phyloP scores from a whole-genome alignment of 306 rosid genomes.

The Cucurbita ficifolia region DNA sequence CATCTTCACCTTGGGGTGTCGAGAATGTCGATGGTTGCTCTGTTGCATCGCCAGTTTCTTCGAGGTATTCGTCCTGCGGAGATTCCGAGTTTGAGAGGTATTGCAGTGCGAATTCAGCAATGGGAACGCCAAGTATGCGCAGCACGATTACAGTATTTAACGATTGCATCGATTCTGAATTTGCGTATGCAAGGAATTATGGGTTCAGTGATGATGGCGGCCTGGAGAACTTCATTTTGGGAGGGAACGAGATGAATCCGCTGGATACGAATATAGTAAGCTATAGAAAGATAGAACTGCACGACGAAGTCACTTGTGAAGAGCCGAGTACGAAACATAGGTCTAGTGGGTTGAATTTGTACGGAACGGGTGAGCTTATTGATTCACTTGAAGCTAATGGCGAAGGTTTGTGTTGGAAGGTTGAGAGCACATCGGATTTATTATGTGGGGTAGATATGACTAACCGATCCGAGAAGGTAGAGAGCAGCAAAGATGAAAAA shows the following conservation, averaged over 20 bases:
- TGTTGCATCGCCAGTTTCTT: slow-evolving; percentile 13
- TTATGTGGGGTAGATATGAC: slow-evolving; percentile 7
- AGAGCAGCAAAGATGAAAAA: slow-evolving; percentile 4
- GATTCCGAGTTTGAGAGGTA: slow-evolving; percentile 86
- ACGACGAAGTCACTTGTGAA: background rate
- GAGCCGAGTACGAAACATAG: slow-evolving; percentile 10
- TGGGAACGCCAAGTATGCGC: slow-evolving; percentile 69
- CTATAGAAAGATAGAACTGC: slow-evolving; percentile 9
- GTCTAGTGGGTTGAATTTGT: slow-evolving; percentile 32
- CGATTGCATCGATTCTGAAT: slow-evolving; percentile 45
- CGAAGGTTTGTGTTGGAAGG: slow-evolving; percentile 30
- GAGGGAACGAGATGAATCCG: slow-evolving; percentile 23
- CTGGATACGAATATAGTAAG: slow-evolving; percentile 17
- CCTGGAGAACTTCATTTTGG: slow-evolving; percentile 38
- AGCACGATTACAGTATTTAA: slow-evolving; percentile 56
- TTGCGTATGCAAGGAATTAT: slow-evolving; percentile 22
- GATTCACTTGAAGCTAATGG: slow-evolving; percentile 14
- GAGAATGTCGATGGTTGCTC: slow-evolving; percentile 22
- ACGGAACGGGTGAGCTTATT: slow-evolving; percentile 30
- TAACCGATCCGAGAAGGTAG: slow-evolving; percentile 8
- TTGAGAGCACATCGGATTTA: slow-evolving; percentile 19
- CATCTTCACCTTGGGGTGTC: slow-evolving; percentile 18
- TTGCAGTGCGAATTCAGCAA: slow-evolving; percentile 69
- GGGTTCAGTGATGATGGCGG: slow-evolving; percentile 31
- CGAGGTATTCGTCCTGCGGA: slow-evolving; percentile 61